Base-by-base conservation (phyloP, 768 basidiomycete species). In the Exsudoporus frostii region DNA sequence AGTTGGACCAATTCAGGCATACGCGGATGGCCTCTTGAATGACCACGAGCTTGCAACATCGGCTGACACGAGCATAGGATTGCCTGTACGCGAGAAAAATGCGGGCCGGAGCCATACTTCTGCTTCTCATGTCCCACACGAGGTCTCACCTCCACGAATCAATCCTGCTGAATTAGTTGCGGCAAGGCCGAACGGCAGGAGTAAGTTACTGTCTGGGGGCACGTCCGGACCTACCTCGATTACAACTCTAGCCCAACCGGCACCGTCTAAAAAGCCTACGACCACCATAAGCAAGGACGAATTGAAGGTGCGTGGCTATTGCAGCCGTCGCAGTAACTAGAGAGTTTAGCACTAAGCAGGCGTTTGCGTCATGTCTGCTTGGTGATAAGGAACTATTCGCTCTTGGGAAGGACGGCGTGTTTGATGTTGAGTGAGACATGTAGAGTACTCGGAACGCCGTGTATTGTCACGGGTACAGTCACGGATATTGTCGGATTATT, bases 281-380 rank as follows among this genome's bases (percentile, higher is more conserved):
- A 22, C 32, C 9, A 15, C 42, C 25, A 13, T 60, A 4, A 50
- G 40, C 33, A 44, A 49, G 44, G 60, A 58, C 45, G 64, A 67
- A 29, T 34, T 66, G 22, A 64, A 68, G 49, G 70, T 65, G 33
- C 37, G 54, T 55, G 24, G 20, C 32, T 27, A 36, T 47, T 41
- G 10, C 34, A 14, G 41, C 34, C 44, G 29, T 6, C 22, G 11
- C 17, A 19, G 13, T 33, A 10, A 36, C 34, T 22, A 19, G 48
- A 27, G 7, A 34, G 19, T 29, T 50, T 46, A 59, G 39, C 44
- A 10, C 15, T 33, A 48, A 61, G 56, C 62, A 65, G 57, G 53
- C 49, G 9, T 75, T 72, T 50, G 72, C 68, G 7, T 71, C 72
- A 19, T 76, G 75, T 50, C 51, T 78, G 2, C 57, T 77, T 8